These are phyloP conservation scores for Hymenoscyphus fraxineus DNA, from an alignment of 2,329 filamentous ascomycete species.

Conservation along the genomic window DNA sequence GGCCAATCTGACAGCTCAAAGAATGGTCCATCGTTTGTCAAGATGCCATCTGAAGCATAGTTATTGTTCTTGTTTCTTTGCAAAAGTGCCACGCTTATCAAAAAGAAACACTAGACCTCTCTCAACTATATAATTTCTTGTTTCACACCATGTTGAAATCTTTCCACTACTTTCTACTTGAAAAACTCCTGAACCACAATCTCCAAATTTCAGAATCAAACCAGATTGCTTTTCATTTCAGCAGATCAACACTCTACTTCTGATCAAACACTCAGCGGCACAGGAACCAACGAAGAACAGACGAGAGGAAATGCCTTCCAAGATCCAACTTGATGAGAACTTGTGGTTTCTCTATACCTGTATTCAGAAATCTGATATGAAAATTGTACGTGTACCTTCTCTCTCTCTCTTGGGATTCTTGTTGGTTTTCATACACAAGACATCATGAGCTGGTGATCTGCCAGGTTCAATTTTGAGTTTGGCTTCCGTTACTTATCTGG, in stretches of 20 bases:
- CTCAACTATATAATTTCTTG: conserved; percentile 3
- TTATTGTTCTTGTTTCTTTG: not conserved
- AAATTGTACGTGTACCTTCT: conserved; percentile 33
- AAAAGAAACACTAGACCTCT: not conserved
- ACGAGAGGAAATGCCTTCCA: conserved; percentile 36
- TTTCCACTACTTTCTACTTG: not conserved
- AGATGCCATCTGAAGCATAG: not conserved
- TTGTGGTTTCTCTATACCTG: conserved; percentile 42
- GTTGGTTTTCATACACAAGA: not conserved
- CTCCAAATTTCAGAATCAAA: not conserved
- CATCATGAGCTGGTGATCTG: no score
- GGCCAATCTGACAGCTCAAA: not conserved
- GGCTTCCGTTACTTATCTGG: no score
- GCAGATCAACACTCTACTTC: not conserved
- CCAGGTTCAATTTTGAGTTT: no score
- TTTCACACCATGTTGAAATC: not conserved
- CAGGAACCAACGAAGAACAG: not conserved
- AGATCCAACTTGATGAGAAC: conserved; percentile 38
- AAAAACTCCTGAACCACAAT: not conserved
- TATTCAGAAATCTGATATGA: conserved; percentile 38
- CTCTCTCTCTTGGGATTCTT: not conserved
- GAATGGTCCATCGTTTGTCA: not conserved
- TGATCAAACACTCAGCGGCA: not conserved
- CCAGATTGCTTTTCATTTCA: not conserved
- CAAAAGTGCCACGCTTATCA: not conserved